These are phyloP conservation scores for Quercus tomentella DNA, from an alignment of 331 rosid species.

Conservation along the genomic window DNA sequence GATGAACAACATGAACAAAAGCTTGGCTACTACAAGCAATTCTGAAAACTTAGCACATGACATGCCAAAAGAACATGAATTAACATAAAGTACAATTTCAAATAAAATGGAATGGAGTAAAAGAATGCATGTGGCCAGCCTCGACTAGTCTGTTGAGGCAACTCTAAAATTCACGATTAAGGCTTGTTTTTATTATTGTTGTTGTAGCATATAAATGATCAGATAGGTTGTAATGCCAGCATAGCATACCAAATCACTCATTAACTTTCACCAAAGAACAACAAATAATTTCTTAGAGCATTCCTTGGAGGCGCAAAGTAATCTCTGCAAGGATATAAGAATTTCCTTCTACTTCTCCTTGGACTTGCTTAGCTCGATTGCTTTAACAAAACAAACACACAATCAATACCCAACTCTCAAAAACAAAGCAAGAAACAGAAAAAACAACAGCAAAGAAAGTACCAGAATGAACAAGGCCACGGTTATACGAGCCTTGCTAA, in stretches of 20 bases:
- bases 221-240: background rate
- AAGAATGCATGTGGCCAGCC: too few species aligned
- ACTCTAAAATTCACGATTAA: too few species aligned
- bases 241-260: background rate
- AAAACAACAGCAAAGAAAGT: background rate
- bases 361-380: slow-evolving; percentile 37
- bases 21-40: background rate
- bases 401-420: background rate
- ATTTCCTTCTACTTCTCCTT: slow-evolving; percentile 33
- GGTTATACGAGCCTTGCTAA: slow-evolving; percentile 43
- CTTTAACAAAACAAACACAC: slow-evolving; percentile 3
- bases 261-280: background rate
- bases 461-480: slow-evolving; percentile 46
- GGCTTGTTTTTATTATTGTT: too few species aligned
- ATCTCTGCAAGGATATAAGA: slow-evolving; percentile 43
- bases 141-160: too few species aligned
- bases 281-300: background rate
- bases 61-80: background rate
- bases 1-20: background rate
- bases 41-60: background rate
- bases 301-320: slow-evolving; percentile 27
- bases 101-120: too few species aligned
- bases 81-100: too few species aligned
- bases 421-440: background rate
- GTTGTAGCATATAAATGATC: background rate